A percentile compares a stretch with the other conserved stretches of the same genome.
phyloP scores from a whole-genome alignment of 495 filamentous ascomycete species.

The Penicillium mononematosum region DNA sequence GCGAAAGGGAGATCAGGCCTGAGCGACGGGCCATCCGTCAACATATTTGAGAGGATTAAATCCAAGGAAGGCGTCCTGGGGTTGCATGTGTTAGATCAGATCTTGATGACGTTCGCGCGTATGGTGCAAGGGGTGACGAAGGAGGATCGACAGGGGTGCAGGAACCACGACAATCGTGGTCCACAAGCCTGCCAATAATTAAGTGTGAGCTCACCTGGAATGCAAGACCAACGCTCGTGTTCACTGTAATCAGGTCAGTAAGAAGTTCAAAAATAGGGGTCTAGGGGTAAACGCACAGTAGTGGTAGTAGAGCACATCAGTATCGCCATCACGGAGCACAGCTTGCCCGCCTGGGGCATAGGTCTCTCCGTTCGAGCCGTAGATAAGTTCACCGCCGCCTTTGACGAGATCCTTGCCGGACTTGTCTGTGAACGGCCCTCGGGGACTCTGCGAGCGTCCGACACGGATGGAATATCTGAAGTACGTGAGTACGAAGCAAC shows the following conservation, averaged over 20 bases:
- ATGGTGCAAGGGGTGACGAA: constrained; percentile 14
- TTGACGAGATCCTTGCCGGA: constrained; percentile 36
- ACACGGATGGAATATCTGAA: constrained; percentile 47
- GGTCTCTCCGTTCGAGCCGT: constrained; percentile 47
- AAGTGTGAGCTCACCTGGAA: constrained; percentile 33
- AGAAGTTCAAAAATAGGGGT: not conserved
- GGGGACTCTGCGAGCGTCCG: constrained; percentile 35
- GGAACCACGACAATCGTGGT: constrained; percentile 12
- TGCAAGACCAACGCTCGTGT: constrained; percentile 41
- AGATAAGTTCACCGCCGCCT: constrained; percentile 45
- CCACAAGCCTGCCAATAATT: constrained; percentile 16
- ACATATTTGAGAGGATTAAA: constrained; percentile 44
- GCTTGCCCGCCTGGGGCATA: constrained; percentile 50
- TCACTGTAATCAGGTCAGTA: constrained; percentile 34
- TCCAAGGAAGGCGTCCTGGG: constrained; percentile 44
- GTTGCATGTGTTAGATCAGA: constrained; percentile 19
- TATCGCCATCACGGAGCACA: constrained; percentile 33
- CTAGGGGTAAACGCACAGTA: constrained; percentile 35
- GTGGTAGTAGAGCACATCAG: constrained; percentile 49
- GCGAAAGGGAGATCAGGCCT: constrained; percentile 19
- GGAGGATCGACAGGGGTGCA: constrained; percentile 23
- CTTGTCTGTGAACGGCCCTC: constrained; percentile 45
- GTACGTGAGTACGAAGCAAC: constrained; percentile 1
- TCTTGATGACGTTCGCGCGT: not conserved
- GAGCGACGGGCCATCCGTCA: constrained; percentile 45